phyloP scores from a whole-genome alignment of 805 yeast genomes.

The Sungouiella thailandica region DNA sequence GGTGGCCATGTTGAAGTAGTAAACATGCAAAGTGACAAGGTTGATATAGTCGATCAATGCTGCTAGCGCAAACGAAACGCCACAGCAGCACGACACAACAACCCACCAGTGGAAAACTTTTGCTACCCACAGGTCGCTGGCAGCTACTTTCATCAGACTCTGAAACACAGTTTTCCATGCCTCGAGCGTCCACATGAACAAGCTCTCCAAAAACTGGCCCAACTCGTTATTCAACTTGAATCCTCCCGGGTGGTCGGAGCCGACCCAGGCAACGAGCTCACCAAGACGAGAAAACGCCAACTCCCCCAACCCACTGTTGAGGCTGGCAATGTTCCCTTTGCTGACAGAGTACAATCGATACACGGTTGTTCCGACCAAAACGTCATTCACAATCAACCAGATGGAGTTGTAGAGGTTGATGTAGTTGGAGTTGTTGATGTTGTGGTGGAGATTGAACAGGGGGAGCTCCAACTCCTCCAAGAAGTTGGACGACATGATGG shows the following conservation, averaged over 20 bases:
- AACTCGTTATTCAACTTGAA: conserved; percentile 85
- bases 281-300: conserved; percentile 43
- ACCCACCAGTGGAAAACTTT: conserved; percentile 7
- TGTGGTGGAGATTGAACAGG: conserved; percentile 29
- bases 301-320: conserved; percentile 25
- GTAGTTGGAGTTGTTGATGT: conserved; percentile 48
- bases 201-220: conserved; percentile 79
- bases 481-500: conserved; percentile 33
- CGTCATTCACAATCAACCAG: conserved; percentile 84
- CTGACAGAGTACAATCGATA: conserved; percentile 39
- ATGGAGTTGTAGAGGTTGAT: conserved; percentile 78
- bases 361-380: conserved; percentile 65
- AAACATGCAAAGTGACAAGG: conserved; percentile 63
- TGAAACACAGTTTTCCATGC: conserved; percentile 45
- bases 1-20: conserved; percentile 72
- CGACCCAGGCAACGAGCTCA: conserved; percentile 61
- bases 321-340: conserved; percentile 1
- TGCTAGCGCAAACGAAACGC: conserved; percentile 68
- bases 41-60: conserved; percentile 60
- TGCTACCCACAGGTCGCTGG: background rate
- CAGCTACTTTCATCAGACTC: background rate
- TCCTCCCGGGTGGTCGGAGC: conserved; percentile 83
- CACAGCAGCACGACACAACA: conserved; percentile 37
- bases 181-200: conserved; percentile 78
- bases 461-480: conserved; percentile 39